Evolutionary conservation across 108 stramenopile genomes (phyloP), one percentile per base, ranked within the genome.

Genomic region (Hondaea fermentalgiana): DNA sequence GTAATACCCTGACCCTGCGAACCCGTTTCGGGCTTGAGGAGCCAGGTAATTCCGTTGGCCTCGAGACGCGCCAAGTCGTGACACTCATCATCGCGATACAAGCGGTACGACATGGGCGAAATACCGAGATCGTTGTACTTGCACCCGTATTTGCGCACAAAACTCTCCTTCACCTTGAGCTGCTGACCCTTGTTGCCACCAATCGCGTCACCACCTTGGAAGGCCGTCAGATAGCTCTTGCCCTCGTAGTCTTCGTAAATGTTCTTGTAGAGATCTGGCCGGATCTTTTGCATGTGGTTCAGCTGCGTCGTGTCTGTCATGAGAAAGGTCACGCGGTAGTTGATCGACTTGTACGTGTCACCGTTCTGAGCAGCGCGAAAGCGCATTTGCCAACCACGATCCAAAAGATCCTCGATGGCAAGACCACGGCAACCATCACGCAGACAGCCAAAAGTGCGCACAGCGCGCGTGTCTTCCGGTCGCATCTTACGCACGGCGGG

Each of bases 401-500:
- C 76, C 45, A 83, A 23, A 2, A 83, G 76, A 28, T 83, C 76
- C 51, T 83, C 76, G 51, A 83, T 83, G 25, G 76, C 76, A 23
- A 83, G 76, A 53, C 76, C 76, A 83, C 76, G 76, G 76, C 76
- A 83, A 12, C 76, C 76, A 45, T 83, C 76, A 12, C 76, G 76
- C 76, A 83, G 76, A 23, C 76, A 83, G 25, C 76, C 76, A 35
- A 83, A 83, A 12, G 76, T 83, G 51, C 76, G 76, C 51, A 53
- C 51, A 8, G 76, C 76, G n/a, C 76, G 76, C 45, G 76, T 83
- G 51, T 83, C 76, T 45, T 83, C 76, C 19, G 76, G 76, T 12
- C 76, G 76, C 76, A 83, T 83, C n/a, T 83, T 83, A 17, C 76
- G 76, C 45, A 83, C 76, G 49, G 76, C 76, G 51, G 76, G 76